phyloP scores from a whole-genome alignment of 495 filamentous ascomycete genomes.

The Penicillium canariense region DNA sequence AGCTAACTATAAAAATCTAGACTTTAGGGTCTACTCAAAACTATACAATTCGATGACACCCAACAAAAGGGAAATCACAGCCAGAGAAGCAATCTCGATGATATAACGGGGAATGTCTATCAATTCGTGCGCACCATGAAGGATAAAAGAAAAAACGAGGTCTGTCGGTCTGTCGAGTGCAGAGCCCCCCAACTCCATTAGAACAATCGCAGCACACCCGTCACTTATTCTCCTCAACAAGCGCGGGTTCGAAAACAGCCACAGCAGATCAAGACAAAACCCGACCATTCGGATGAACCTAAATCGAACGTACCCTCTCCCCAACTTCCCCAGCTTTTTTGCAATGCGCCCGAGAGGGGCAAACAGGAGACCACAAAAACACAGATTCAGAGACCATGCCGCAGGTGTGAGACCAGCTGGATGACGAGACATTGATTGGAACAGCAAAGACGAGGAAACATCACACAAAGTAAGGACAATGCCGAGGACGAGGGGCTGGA shows the following conservation, averaged over 20 bases:
- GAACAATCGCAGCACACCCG: slow-evolving; percentile 15
- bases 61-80: background rate
- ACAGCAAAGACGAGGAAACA: slow-evolving; percentile 18
- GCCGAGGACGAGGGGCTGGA: slow-evolving; percentile 10
- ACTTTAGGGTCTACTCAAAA: background rate
- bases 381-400: slow-evolving; percentile 25
- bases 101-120: slow-evolving; percentile 24
- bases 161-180: slow-evolving; percentile 30
- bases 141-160: slow-evolving; percentile 16
- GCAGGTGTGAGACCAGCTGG: slow-evolving; percentile 17
- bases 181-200: slow-evolving; percentile 9
- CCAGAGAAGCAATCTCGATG: slow-evolving; percentile 5
- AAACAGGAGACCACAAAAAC: slow-evolving; percentile 26
- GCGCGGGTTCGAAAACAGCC: slow-evolving; percentile 31
- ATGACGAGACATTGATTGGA: slow-evolving; percentile 15
- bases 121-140: slow-evolving; percentile 25
- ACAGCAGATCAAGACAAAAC: slow-evolving; percentile 33
- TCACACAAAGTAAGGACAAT: slow-evolving; percentile 10
- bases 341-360: slow-evolving; percentile 34
- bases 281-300: slow-evolving; percentile 26
- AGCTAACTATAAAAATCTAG: background rate
- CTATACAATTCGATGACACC: no score
- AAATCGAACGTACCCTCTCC: slow-evolving; percentile 33
- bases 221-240: slow-evolving; percentile 36
- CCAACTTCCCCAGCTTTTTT: no score